phyloP scores from a whole-genome alignment of 164 flowering plant species.

The Tetracentron sinense region DNA sequence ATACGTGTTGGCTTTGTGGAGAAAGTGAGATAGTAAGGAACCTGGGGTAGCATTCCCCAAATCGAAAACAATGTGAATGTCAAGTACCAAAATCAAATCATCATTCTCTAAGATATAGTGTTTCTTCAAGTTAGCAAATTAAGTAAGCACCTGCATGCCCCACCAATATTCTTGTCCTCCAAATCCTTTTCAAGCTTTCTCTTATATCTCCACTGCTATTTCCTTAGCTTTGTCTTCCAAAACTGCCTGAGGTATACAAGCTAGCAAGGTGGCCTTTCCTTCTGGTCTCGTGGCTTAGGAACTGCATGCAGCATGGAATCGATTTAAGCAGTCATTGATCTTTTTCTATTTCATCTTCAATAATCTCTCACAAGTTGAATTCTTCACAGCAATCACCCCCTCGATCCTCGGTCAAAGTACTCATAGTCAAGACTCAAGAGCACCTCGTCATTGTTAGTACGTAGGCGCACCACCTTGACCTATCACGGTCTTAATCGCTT shows the following conservation, averaged over 20 bases:
- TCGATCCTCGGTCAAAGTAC: conserved; percentile 1
- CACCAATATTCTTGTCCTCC: not conserved
- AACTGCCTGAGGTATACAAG: not conserved
- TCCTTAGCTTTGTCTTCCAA: not conserved
- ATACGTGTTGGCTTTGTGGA: too few relatives aligned
- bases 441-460: not conserved
- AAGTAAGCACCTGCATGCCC: not conserved
- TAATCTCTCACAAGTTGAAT: not conserved
- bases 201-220: not conserved
- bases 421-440: not conserved
- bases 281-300: not conserved
- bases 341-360: not conserved
- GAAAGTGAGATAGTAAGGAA: too few relatives aligned
- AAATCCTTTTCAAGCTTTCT: not conserved
- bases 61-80: too few relatives aligned
- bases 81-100: too few relatives aligned
- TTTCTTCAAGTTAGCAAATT: not conserved
- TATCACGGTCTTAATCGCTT: not conserved
- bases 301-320: not conserved
- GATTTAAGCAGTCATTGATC: not conserved
- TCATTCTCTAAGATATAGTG: not conserved
- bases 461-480: not conserved
- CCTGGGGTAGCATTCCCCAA: too few relatives aligned
- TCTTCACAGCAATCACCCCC: not conserved
- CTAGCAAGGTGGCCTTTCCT: not conserved